phyloP scores from a whole-genome alignment of 176 grass and related monocot genomes.

The Eragrostis nindensis region DNA sequence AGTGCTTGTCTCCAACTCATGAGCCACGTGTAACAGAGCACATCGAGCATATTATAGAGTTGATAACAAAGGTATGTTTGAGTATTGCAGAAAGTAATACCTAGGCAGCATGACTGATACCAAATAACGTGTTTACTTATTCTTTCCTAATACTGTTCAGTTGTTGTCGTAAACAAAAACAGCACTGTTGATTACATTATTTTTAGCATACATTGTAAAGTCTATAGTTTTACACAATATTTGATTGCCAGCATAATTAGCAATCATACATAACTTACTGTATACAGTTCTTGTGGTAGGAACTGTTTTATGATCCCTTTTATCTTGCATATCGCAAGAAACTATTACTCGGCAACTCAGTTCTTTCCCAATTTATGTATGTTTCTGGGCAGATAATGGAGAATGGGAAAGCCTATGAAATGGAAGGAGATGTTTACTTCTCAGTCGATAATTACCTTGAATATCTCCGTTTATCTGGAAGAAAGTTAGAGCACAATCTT shows the following conservation, averaged over 20 bases:
- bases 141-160: constrained; percentile 16
- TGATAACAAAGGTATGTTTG: constrained; percentile 75
- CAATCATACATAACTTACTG: not conserved
- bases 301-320: constrained; percentile 7
- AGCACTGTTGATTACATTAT: constrained; percentile 1
- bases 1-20: constrained; percentile 70
- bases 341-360: not conserved
- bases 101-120: not conserved
- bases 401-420: constrained; percentile 60
- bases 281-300: not conserved
- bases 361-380: constrained; percentile 11
- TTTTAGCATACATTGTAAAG: not conserved
- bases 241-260: not conserved
- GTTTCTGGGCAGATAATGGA: constrained; percentile 64
- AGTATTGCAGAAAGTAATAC: constrained; percentile 7
- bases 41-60: constrained; percentile 78
- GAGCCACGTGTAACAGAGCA: constrained; percentile 91
- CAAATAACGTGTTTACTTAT: not conserved
- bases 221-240: not conserved
- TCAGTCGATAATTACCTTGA: constrained; percentile 56
- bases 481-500: constrained; percentile 61
- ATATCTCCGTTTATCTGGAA: constrained; percentile 63
- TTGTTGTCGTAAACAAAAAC: not conserved
- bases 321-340: not conserved
- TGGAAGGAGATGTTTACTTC: constrained; percentile 85